These are phyloP conservation scores for Letharia columbiana DNA, from an alignment of 495 filamentous ascomycete species.

Conservation along the genomic window DNA sequence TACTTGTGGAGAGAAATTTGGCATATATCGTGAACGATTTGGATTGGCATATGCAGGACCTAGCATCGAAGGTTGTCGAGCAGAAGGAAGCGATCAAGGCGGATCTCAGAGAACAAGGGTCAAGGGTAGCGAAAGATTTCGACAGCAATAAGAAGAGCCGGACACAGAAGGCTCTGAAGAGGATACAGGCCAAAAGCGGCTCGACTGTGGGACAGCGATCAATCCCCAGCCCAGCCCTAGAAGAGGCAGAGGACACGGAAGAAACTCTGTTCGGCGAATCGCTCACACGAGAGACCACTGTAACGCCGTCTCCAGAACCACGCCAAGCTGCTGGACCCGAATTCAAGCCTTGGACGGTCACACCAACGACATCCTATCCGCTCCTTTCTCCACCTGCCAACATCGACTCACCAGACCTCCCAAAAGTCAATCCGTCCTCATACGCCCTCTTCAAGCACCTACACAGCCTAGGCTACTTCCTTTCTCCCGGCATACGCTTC, in stretches of 20 bases:
- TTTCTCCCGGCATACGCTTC: slow-evolving; percentile 86
- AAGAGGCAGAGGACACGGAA: slow-evolving; percentile 24
- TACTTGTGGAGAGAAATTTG: slow-evolving; percentile 72
- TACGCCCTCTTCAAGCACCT: slow-evolving; percentile 67
- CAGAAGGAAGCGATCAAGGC: slow-evolving; percentile 22
- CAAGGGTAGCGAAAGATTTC: slow-evolving; percentile 36
- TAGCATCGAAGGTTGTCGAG: slow-evolving; percentile 27
- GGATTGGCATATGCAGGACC: slow-evolving; percentile 48
- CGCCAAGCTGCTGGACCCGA: slow-evolving; percentile 8
- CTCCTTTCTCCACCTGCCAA: slow-evolving; percentile 38
- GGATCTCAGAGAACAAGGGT: slow-evolving; percentile 33
- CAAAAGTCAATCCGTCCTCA: slow-evolving; percentile 29
- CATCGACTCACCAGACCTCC: slow-evolving; percentile 38
- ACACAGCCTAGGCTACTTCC: slow-evolving; percentile 71
- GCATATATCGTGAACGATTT: slow-evolving; percentile 75
- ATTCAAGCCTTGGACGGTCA: slow-evolving; percentile 38
- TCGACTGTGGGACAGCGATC: not conserved
- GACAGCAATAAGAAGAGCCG: slow-evolving; percentile 35
- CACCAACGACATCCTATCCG: slow-evolving; percentile 52
- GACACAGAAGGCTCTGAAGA: slow-evolving; percentile 36
- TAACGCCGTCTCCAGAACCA: slow-evolving; percentile 23
- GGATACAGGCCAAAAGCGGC: slow-evolving; percentile 25
- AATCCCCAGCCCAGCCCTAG: slow-evolving; percentile 17
- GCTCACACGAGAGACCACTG: slow-evolving; percentile 18
- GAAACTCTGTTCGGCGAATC: slow-evolving; percentile 39